These are phyloP conservation scores for Xanthoparmelia taractica DNA, from an alignment of 495 filamentous ascomycete genomes.

Conservation along the genomic window DNA sequence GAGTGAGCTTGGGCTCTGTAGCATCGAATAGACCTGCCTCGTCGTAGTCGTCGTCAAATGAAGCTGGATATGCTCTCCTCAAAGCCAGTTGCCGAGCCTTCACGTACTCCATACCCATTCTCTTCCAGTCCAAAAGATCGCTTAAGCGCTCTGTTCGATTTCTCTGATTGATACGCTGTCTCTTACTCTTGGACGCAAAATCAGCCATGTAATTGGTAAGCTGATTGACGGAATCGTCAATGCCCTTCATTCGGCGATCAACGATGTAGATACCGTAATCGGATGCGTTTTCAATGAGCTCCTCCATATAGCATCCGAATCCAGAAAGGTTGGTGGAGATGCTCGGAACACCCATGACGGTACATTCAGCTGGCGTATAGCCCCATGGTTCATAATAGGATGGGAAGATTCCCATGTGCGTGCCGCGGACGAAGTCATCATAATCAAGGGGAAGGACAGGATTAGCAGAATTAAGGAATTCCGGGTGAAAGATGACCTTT, in stretches of 20 bases:
- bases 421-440: conserved; percentile 96
- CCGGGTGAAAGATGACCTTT: conserved; percentile 96
- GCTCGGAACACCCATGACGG: conserved; percentile 97
- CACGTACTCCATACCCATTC: conserved; percentile 98
- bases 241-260: conserved; percentile 88
- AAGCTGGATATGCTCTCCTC: conserved; percentile 80
- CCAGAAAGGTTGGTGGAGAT: conserved; percentile 98
- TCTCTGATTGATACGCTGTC: conserved; percentile 95
- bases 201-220: conserved; percentile 89
- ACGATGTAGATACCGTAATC: conserved; percentile 99
- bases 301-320: conserved; percentile 99
- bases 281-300: conserved; percentile 92
- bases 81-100: conserved; percentile 92
- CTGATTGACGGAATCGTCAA: conserved; percentile 96
- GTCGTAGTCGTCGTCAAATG: conserved; percentile 69
- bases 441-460: conserved; percentile 94
- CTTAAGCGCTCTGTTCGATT: conserved; percentile 95
- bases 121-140: conserved; percentile 95
- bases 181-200: conserved; percentile 85
- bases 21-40: conserved; percentile 78
- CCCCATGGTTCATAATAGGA: conserved; percentile 99
- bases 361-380: conserved; percentile 96
- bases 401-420: conserved; percentile 88
- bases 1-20: conserved; percentile 84
- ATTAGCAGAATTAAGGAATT: conserved; percentile 93